Evolutionary conservation across 2,329 filamentous ascomycete species (phyloP), one percentile per base, ranked within the genome.

Genomic region (Exophiala sp.): DNA sequence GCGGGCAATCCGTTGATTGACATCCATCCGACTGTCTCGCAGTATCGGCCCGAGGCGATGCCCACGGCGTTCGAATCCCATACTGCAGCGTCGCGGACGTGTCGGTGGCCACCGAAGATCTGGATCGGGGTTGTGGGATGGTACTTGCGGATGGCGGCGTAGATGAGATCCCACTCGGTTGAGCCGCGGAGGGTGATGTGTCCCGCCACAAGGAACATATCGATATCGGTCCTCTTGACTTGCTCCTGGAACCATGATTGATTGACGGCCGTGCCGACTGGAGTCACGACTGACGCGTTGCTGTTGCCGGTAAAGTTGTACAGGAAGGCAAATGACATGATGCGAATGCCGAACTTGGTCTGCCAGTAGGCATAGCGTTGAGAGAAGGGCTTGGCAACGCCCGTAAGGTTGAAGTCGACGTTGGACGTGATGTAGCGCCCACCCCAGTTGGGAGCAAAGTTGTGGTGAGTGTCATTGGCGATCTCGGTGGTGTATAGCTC

Each of bases 11-110:
- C 84, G 46, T 76, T 78, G 70, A 87, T 78, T n/a, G 82, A 79
- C 18, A 86, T 66, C 80, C 82, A 88, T 20, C 84, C 84, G 0
- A 87, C 72, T 1, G 84, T 87, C 69, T 88, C 84, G 65, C 84
- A 87, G 68, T 86, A 87, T 48, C 82, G 76, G 5, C 82, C 83
- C 2, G 83, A 81, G 61, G 85, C 83, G 7, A 87, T 72, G 0
- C 77, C 83, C 3, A 83, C 83, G 5, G 80, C 78, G 61, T 76
- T 78, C 52, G 81, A 75, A 63, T 88, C 84, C 57, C 82, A 85
- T 2, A 85, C 79, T 14, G 75, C 76, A 65, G 86, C 85, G 65
- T 88, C 84, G 12, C 85, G 80, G 55, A 85, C 78, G 64, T 86
- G 84, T 35, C 74, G 79, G 68, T 86, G 84, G 8, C 83, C 84